Conservation (phyloP, 2,329 filamentous ascomycete genomes). For the Tricladium varicosporioides region DNA sequence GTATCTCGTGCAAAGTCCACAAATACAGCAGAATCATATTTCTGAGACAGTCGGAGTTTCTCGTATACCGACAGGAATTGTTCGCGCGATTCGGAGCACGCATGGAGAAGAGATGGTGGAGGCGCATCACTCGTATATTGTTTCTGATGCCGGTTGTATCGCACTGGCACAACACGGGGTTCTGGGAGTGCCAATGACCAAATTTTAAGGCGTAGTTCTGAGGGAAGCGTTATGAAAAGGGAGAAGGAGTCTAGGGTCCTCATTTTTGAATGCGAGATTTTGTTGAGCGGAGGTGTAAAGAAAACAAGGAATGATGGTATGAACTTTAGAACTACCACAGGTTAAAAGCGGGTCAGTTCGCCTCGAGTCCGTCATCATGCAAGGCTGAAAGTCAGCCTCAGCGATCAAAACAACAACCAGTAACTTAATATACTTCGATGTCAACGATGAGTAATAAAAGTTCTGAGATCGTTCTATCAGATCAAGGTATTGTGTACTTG, state of each 20-base stretch:
- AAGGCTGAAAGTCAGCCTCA: not conserved
- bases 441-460: no score
- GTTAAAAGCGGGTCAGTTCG: not conserved
- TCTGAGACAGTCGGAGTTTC: conserved; percentile 23
- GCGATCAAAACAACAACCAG: no score
- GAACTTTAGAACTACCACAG: not conserved
- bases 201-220: conserved; percentile 29
- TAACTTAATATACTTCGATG: no score
- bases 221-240: conserved; percentile 24
- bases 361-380: not conserved
- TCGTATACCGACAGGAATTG: conserved; percentile 24
- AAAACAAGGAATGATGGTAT: not conserved
- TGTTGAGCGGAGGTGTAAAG: not conserved
- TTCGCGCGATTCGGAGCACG: conserved; percentile 24
- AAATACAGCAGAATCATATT: conserved; percentile 24
- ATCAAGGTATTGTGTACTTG: no score
- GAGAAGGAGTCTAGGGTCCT: conserved; percentile 9
- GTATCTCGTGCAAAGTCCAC: conserved; percentile 27
- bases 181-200: conserved; percentile 22
- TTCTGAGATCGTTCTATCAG: no score
- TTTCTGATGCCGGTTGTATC: conserved; percentile 19
- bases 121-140: conserved; percentile 18
- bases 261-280: not conserved
- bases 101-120: conserved; percentile 19
- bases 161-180: conserved; percentile 23